A percentile compares a stretch with the other conserved stretches of the same genome.
phyloP scores from a whole-genome alignment of 2,329 filamentous ascomycete genomes.

The Cercospora sp. region DNA sequence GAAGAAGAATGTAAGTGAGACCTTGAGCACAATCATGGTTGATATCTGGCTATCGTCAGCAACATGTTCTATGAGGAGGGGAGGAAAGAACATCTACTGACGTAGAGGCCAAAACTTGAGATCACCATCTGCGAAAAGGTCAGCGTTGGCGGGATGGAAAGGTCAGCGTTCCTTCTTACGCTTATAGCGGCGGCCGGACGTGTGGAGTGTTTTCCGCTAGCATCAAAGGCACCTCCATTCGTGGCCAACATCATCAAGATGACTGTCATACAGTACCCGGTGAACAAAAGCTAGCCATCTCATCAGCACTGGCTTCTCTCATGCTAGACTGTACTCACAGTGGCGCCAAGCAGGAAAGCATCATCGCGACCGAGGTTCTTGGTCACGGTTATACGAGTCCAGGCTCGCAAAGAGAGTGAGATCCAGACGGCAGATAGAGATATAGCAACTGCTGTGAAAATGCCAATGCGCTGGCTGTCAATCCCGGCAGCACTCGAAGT shows the following conservation, averaged over 20 bases:
- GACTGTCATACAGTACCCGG: conserved; percentile 20
- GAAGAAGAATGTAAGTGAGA: conserved; percentile 49
- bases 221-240: conserved; percentile 12
- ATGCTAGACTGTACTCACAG: conserved; percentile 32
- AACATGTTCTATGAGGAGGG: background rate
- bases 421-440: conserved; percentile 35
- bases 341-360: conserved; percentile 42
- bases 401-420: conserved; percentile 43
- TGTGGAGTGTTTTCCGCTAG: conserved; percentile 8
- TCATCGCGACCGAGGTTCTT: conserved; percentile 49
- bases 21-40: conserved; percentile 46
- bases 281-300: conserved; percentile 20
- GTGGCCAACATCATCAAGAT: conserved; percentile 19
- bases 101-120: conserved; percentile 42
- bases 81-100: background rate
- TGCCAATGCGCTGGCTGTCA: conserved; percentile 6
- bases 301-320: background rate
- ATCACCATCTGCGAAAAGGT: conserved; percentile 28
- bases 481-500: conserved; percentile 9
- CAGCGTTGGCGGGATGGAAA: background rate
- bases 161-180: background rate
- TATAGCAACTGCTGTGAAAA: conserved; percentile 10
- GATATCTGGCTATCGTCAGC: conserved; percentile 27
- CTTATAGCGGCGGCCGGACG: conserved; percentile 10
- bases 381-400: conserved; percentile 43